Evolutionary conservation across 2,329 filamentous ascomycete genomes (phyloP), one percentile per base, ranked within the genome.

Genomic region (Pseudocercospora fuligena): DNA sequence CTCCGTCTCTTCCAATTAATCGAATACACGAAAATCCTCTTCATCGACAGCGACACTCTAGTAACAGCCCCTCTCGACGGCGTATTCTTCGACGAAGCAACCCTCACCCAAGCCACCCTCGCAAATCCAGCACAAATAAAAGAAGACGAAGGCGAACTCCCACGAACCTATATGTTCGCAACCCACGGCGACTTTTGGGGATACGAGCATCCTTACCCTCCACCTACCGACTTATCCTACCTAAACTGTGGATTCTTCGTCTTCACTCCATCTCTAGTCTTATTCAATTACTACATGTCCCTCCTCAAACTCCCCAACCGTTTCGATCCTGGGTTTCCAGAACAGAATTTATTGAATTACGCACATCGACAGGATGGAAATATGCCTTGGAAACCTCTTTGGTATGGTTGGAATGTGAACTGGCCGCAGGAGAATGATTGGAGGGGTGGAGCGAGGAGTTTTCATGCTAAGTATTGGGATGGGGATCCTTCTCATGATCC

Each of bases 401-500:
- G 77, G 70, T 76, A 79, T 65, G 74, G 74, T 1, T 81, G 79
- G 78, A 80, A 79, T 64, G 78, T 78, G 16, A 78, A 79, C 56
- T 80, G 77, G 75, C 78, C 80, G 3, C 79, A 72, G 43, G 74
- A 74, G 60, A 77, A 74, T 33, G 79, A 81, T 60, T 78, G 75
- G 64, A 67, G 74, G 31, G 76, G 71, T 14, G 79, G 78, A 1
- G 77, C 75, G 56, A 70, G 71, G 46, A 79, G 76, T 56, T 78
- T 80, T 61, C 79, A 80, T 67, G 78, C 78, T 3, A 81, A 81
- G 73, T 80, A 76, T 66, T 81, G 80, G 80, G 76, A 79, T 69
- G 73, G 72, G 1, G 77, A 78, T 71, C 71, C 72, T 9, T 74
- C 72, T 61, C 77, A 78, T 67, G 77, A 78, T 72, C 67, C 71